Evolutionary conservation across 2,329 filamentous ascomycete species (phyloP), one percentile per base, ranked within the genome.

Genomic region (Xylariaceae sp.): DNA sequence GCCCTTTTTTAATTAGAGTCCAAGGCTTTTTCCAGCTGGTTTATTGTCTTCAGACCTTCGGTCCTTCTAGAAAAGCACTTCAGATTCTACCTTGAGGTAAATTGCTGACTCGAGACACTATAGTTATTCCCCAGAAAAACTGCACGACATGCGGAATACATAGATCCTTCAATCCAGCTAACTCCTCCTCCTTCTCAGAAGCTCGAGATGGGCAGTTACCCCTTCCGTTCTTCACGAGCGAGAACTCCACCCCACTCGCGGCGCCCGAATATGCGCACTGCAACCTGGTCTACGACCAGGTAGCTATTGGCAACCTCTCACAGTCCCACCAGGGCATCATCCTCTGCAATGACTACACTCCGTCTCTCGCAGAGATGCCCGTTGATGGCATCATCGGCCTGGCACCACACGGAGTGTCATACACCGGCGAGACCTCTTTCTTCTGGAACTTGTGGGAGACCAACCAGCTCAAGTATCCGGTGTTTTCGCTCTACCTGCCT

Each of bases 361-460:
- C 63, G 1, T 58, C 60, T 6, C 51, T 71, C n/a, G 58, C 59
- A 3, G 48, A 60, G 3, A 63, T 67, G 27, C 61, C 62, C 3
- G 64, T 68, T 24, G 70, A 72, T 35, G 70, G 70, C 27, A 67
- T 73, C 40, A 61, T 73, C 33, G 72, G 72, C 15, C 53, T 73
- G 15, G 60, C 55, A 3, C 52, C 56, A 2, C 55, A 55, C 2
- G 47, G 55, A 16, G 49, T 50, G 13, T 54, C 58, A n/a, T 37
- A 13, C 10, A 32, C 4, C 21, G 10, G 47, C 32, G 18, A 51
- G 10, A 9, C 43, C 6, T 50, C 67, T 0, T 64, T 66, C 39
- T 68, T 66, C 50, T 71, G 69, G 65, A 64, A 59, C 21, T 62
- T 72, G 3, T 62, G 65, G 37, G 24, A 61, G 6, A 57, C 45